A percentile compares a stretch with the other conserved stretches of the same genome.
Evolutionary conservation across 345 rosid species (phyloP).

Genomic region (Moringa oleifera): DNA sequence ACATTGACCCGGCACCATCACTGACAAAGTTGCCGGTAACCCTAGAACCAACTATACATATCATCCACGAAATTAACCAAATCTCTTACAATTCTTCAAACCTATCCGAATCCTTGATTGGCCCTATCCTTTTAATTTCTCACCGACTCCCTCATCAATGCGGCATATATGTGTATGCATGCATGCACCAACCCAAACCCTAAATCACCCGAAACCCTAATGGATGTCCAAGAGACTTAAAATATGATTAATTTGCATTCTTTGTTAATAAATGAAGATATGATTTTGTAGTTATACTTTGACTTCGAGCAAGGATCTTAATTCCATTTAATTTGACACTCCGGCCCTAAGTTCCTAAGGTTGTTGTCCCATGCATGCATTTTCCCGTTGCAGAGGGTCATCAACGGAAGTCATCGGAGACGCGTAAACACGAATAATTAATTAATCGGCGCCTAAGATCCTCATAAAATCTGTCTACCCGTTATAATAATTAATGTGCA

Average conservation of each 20-base stretch:
- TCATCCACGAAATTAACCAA: slow-evolving; percentile 7
- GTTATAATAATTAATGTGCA: no score
- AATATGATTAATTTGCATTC: no score
- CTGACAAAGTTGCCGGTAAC: slow-evolving; percentile 29
- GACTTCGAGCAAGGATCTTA: not conserved
- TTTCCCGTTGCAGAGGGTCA: not conserved
- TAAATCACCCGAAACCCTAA: slow-evolving; percentile 11
- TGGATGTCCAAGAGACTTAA: not conserved
- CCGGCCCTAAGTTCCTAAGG: no score
- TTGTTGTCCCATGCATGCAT: not conserved
- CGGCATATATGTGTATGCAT: slow-evolving; percentile 12
- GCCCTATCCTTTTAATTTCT: slow-evolving; percentile 13
- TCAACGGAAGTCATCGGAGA: no score
- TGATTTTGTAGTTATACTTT: no score
- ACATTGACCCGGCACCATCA: slow-evolving; percentile 7
- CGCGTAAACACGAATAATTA: no score
- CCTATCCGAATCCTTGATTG: not conserved
- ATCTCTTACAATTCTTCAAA: slow-evolving; percentile 13
- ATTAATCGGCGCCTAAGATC: no score
- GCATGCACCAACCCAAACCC: not conserved
- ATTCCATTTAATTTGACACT: not conserved
- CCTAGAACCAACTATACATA: not conserved
- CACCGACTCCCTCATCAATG: slow-evolving; percentile 25
- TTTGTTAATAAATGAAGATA: not conserved
- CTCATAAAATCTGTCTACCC: not conserved